These are phyloP conservation scores for Claviceps spartinae DNA, from an alignment of 2,329 filamentous ascomycete species.

Conservation along the genomic window DNA sequence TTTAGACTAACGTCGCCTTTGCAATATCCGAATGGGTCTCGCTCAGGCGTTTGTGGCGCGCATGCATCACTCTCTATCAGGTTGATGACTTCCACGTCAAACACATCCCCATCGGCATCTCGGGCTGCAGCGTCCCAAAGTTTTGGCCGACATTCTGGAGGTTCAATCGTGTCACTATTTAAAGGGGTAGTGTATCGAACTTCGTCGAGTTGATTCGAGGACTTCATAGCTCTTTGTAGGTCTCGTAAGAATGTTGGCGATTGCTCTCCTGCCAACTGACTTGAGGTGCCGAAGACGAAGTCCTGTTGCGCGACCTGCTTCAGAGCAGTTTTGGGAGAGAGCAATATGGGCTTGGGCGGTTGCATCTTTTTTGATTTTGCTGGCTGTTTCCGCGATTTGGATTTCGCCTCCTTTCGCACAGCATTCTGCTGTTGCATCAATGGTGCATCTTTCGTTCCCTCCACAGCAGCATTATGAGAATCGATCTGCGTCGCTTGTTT, in stretches of 20 bases:
- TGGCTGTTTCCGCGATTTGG: constrained; percentile 19
- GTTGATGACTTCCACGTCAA: constrained; percentile 50
- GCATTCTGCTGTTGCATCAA: constrained; percentile 7
- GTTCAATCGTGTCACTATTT: constrained; percentile 25
- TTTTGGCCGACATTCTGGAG: constrained; percentile 20
- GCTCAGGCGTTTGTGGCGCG: constrained; percentile 9
- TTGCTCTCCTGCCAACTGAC: constrained; percentile 62
- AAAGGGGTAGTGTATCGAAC: constrained; percentile 26
- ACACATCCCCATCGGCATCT: constrained; percentile 48
- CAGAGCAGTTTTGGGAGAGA: constrained; percentile 56
- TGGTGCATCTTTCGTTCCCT: neutral
- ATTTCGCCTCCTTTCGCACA: constrained; percentile 17
- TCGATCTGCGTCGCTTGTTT: constrained; percentile 19
- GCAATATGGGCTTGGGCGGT: constrained; percentile 35
- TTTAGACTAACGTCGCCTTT: constrained; percentile 6
- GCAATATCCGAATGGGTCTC: constrained; percentile 27
- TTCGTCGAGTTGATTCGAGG: constrained; percentile 35
- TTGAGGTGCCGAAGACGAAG: constrained; percentile 76
- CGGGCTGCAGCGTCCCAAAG: constrained; percentile 63
- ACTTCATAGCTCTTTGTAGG: constrained; percentile 46
- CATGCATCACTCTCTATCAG: constrained; percentile 31
- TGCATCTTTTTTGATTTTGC: constrained; percentile 17
- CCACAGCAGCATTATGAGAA: constrained; percentile 3
- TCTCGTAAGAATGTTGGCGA: constrained; percentile 53
- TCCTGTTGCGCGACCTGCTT: constrained; percentile 55